Evolutionary conservation across 1,284 basidiomycete species (phyloP).

Genomic region (Microstroma glucosiphilum): DNA sequence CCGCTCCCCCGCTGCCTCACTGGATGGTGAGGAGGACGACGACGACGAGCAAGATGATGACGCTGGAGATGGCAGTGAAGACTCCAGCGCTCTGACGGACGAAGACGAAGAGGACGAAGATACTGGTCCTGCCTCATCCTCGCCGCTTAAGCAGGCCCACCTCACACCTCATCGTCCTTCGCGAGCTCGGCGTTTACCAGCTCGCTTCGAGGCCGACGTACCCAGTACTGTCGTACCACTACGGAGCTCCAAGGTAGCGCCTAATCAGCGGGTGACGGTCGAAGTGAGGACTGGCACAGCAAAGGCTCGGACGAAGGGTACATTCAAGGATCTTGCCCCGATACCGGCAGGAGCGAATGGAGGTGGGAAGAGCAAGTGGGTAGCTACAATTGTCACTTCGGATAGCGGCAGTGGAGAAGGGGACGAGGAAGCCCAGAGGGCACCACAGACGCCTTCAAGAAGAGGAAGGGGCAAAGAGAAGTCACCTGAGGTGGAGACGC

Average conservation of each 20-base stretch:
- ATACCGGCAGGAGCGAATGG: too few relatives aligned
- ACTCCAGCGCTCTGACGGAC: not conserved
- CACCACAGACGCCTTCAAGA: too few relatives aligned
- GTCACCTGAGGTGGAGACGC: not conserved
- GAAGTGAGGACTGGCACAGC: not conserved
- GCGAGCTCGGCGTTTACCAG: not conserved
- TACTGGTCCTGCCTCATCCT: not conserved
- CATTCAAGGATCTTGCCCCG: not conserved
- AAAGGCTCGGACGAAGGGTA: not conserved
- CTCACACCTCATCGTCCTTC: not conserved
- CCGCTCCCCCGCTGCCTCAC: not conserved
- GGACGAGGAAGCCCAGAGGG: too few relatives aligned
- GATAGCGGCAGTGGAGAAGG: too few relatives aligned
- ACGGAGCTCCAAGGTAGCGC: not conserved
- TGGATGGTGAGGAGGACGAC: slow-evolving; percentile 10
- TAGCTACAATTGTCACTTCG: too few relatives aligned
- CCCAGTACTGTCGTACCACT: not conserved
- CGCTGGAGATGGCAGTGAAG: slow-evolving; percentile 20
- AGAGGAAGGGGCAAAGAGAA: too few relatives aligned
- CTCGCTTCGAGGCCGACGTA: not conserved
- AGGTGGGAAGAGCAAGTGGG: too few relatives aligned
- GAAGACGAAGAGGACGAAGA: not conserved
- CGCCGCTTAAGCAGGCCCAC: not conserved
- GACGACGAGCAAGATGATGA: slow-evolving; percentile 19
- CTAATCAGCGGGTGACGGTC: not conserved